A percentile compares a stretch with the other conserved stretches of the same genome.
phyloP scores from a whole-genome alignment of 345 rosid species.

The Ricinus communis region DNA sequence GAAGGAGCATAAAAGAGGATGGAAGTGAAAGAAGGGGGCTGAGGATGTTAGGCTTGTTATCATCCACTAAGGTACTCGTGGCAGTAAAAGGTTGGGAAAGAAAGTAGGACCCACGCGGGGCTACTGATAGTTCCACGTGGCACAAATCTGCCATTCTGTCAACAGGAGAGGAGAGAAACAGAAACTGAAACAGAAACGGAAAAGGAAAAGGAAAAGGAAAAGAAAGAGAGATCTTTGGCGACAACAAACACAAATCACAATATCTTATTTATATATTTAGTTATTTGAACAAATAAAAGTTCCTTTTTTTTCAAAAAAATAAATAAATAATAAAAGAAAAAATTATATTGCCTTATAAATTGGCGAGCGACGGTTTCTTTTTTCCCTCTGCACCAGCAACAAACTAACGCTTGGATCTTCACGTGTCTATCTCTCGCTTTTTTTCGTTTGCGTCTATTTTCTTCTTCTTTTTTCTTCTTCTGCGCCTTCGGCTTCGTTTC shows the following conservation, averaged over 20 bases:
- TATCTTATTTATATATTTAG: too few relatives aligned
- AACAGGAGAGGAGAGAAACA: neutral
- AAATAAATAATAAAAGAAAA: neutral
- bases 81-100: slow-evolving; percentile 35
- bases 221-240: neutral
- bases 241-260: neutral
- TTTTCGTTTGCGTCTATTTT: neutral
- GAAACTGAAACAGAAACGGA: slow-evolving; percentile 9
- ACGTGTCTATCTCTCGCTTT: slow-evolving; percentile 30
- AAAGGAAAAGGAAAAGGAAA: neutral
- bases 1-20: too few relatives aligned
- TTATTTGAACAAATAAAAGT: too few relatives aligned
- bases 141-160: slow-evolving; percentile 17
- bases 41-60: slow-evolving; percentile 18
- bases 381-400: neutral
- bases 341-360: slow-evolving; percentile 7
- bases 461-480: neutral
- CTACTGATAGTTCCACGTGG: slow-evolving; percentile 30
- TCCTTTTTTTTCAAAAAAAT: neutral
- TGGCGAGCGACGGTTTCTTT: slow-evolving; percentile 9
- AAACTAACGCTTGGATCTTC: slow-evolving; percentile 28
- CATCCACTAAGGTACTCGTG: slow-evolving; percentile 38
- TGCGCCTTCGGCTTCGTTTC: neutral
- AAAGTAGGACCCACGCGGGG: slow-evolving; percentile 9
- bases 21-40: neutral